A percentile compares a stretch with the other conserved stretches of the same genome.
These are phyloP conservation scores for Termitomyces heimii DNA, from an alignment of 768 basidiomycete genomes.

Conservation along the genomic window DNA sequence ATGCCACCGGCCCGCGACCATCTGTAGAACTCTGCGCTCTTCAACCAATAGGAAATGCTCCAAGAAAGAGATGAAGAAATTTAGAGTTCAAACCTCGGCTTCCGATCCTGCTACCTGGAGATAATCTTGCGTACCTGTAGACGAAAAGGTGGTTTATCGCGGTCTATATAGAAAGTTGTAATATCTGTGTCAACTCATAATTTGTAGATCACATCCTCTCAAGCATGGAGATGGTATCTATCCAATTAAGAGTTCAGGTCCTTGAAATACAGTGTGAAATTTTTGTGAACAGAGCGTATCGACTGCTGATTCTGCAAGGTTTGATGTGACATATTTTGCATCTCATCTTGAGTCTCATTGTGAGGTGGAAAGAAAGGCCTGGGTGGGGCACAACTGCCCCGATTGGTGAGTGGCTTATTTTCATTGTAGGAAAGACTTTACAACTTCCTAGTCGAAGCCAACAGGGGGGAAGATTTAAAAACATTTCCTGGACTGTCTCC, in stretches of 20 bases:
- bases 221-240: not conserved
- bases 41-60: not conserved
- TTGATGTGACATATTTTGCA: not conserved
- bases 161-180: not conserved
- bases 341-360: no score
- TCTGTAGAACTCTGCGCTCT: not conserved
- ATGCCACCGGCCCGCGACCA: not conserved
- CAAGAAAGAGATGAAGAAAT: no score
- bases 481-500: not conserved
- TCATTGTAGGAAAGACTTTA: not conserved
- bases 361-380: not conserved
- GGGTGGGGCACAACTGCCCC: not conserved
- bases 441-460: not conserved
- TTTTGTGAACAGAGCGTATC: not conserved
- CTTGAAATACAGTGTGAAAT: not conserved
- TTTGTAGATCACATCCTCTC: not conserved
- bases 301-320: not conserved
- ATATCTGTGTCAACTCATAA: not conserved
- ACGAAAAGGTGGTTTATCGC: no score
- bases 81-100: not conserved
- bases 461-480: not conserved
- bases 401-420: not conserved
- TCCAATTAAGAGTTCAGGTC: not conserved
- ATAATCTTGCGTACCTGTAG: not conserved
- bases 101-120: not conserved